These are phyloP conservation scores for Spizellomyces sp. DNA, from an alignment of 192 early-diverging fungal species.

Conservation along the genomic window DNA sequence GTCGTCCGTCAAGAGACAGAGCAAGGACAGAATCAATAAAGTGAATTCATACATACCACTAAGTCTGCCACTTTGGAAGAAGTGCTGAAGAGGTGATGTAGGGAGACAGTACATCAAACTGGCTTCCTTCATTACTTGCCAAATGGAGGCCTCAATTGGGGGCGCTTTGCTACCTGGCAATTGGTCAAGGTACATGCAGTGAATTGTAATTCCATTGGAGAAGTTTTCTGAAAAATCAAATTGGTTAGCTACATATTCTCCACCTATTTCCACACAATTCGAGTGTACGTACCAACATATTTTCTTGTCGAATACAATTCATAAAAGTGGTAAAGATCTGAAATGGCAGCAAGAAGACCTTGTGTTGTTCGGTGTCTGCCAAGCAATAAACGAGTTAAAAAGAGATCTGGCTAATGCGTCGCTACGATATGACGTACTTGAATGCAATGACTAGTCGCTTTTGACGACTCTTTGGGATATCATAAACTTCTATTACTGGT, in stretches of 20 bases:
- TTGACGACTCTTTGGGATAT: slow-evolving; percentile 85
- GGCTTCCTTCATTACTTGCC: slow-evolving; percentile 96
- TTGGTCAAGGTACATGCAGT: slow-evolving; percentile 89
- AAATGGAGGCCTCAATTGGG: slow-evolving; percentile 86
- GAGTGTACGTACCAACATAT: slow-evolving; percentile 63
- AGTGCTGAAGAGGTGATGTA: slow-evolving; percentile 88
- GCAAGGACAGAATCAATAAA: slow-evolving; percentile 7
- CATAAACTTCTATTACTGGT: slow-evolving; percentile 92
- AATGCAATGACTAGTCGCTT: slow-evolving; percentile 89
- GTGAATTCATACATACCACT: slow-evolving; percentile 24
- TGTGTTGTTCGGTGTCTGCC: slow-evolving; percentile 86
- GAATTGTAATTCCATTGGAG: slow-evolving; percentile 95
- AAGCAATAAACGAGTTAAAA: neutral
- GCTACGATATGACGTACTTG: slow-evolving; percentile 33
- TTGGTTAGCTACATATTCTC: slow-evolving; percentile 36
- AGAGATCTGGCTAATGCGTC: neutral
- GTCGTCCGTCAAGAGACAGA: slow-evolving; percentile 34
- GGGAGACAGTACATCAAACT: slow-evolving; percentile 96
- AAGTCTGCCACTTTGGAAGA: slow-evolving; percentile 91
- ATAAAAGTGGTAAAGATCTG: slow-evolving; percentile 99
- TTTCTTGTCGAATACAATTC: slow-evolving; percentile 93
- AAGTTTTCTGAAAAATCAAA: slow-evolving; percentile 75
- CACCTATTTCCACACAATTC: slow-evolving; percentile 46
- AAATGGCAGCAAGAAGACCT: slow-evolving; percentile 91
- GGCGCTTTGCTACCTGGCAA: slow-evolving; percentile 74